Percentiles rank a stretch among this genome's conserved stretches.
phyloP scores from a whole-genome alignment of 495 filamentous ascomycete genomes.

The Xanthoparmelia taractica region DNA sequence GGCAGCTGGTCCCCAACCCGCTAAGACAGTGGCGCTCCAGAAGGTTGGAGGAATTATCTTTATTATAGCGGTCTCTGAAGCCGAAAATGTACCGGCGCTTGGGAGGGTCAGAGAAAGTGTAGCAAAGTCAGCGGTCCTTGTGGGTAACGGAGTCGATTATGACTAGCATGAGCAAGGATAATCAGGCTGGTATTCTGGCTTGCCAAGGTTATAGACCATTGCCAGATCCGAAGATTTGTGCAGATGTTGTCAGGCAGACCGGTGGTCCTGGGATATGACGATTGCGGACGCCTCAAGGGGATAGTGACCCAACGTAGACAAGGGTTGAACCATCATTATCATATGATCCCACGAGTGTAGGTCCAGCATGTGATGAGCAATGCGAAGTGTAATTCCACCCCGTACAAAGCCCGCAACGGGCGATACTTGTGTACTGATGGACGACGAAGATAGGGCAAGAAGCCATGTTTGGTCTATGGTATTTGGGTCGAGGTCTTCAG shows the following conservation, averaged over 20 bases:
- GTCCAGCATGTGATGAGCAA: neutral
- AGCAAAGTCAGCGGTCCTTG: neutral
- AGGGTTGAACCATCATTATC: neutral
- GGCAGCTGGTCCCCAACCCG: too few relatives aligned
- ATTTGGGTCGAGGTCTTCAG: neutral
- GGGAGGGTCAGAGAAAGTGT: neutral
- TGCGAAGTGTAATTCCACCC: too few relatives aligned
- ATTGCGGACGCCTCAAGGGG: neutral
- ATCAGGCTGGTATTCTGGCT: neutral
- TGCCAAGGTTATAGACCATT: neutral
- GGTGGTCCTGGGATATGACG: neutral
- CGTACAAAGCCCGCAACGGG: neutral
- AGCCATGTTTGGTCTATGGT: neutral
- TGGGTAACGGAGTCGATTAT: neutral
- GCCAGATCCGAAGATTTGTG: neutral
- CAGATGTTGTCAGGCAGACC: neutral
- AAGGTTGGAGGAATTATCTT: conserved; percentile 9
- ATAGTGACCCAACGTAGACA: neutral
- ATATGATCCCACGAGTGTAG: too few relatives aligned
- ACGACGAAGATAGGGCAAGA: neutral
- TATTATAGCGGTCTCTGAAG: neutral
- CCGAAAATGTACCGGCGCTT: neutral
- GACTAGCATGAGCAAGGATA: neutral
- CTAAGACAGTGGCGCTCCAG: too few relatives aligned
- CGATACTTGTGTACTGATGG: neutral